phyloP scores from a whole-genome alignment of 179 eudicot species.

The Camellia oleifera region DNA sequence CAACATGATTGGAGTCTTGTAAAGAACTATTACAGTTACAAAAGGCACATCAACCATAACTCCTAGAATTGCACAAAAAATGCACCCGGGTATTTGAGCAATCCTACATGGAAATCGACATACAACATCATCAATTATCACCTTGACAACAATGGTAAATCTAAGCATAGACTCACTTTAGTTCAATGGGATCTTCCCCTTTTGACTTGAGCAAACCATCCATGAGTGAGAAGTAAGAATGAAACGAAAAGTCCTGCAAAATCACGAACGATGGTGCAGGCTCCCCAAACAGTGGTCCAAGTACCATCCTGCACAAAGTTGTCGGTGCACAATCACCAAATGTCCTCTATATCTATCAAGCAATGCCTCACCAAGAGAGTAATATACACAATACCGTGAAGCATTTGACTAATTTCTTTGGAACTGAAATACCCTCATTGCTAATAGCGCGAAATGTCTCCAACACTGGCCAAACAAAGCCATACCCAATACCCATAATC shows the following conservation, averaged over 20 bases:
- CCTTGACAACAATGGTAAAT: neutral
- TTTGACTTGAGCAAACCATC: constrained; percentile 11
- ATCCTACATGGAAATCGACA: constrained; percentile 7
- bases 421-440: constrained; percentile 9
- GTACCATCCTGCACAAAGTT: constrained; percentile 17
- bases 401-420: neutral
- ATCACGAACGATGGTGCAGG: constrained; percentile 19
- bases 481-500: constrained; percentile 17
- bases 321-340: neutral
- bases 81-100: constrained; percentile 12
- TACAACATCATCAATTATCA: neutral
- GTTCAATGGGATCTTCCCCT: constrained; percentile 8
- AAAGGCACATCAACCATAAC: constrained; percentile 14
- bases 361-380: neutral
- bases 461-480: constrained; percentile 17
- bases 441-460: constrained; percentile 20
- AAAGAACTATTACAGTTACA: constrained; percentile 10
- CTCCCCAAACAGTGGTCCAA: constrained; percentile 12
- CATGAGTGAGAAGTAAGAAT: constrained; percentile 22
- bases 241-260: constrained; percentile 20
- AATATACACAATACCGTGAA: constrained; percentile 9
- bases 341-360: neutral
- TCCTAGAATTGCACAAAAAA: constrained; percentile 15
- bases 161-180: constrained; percentile 4
- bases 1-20: constrained; percentile 16